Base-by-base conservation (phyloP, 1,284 basidiomycete species). In the Neolentinus lepideus region DNA sequence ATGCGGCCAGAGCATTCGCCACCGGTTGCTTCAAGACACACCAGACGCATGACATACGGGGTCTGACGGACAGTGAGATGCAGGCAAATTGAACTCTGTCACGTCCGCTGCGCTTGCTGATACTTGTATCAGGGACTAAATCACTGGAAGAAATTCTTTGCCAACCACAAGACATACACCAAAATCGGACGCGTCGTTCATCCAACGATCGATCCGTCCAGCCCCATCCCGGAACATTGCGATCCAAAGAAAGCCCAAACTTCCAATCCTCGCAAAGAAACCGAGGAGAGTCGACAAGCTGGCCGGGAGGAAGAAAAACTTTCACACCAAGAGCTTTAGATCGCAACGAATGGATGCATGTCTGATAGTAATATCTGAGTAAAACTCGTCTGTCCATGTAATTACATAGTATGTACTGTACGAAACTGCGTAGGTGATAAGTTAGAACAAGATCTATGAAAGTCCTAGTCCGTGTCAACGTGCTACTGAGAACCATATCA, bases 1-100 rank as follows among this genome's bases (percentile, higher is more conserved):
- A 98, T 68, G 93, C 92, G 12, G 90, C 91, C 27, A 76, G 94
- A 62, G 89, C 94, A 0, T 98, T 92, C 71, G 90, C 83, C 31
- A 98, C 95, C 0, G 94, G 94, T 3, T 98, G 94, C 70, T 97
- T 98, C 76, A 78, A 85, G 64, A 80, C 81, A 12, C 94, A 98
- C 71, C 80, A 85, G 50, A 98, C 94, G 36, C 89, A 97, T 72
- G 94, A 98, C 72, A 73, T 89, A 57, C 83, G 94, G 58, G 95
- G 90, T 11, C 70, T 98, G 61, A 79, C 74, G 36, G 81, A 88
- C 55, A 71, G 76, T 58, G 89, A 98, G 69, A 67, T 89, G 60
- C 71, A 75, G 67, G 93, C 92, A 66, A 22, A 45, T 53, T 52
- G 22, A 35, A 50, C 45, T 54, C 45, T 52, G 21, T 58, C 52